phyloP scores from a whole-genome alignment of 2,329 filamentous ascomycete genomes.

The Geosmithia flava region DNA sequence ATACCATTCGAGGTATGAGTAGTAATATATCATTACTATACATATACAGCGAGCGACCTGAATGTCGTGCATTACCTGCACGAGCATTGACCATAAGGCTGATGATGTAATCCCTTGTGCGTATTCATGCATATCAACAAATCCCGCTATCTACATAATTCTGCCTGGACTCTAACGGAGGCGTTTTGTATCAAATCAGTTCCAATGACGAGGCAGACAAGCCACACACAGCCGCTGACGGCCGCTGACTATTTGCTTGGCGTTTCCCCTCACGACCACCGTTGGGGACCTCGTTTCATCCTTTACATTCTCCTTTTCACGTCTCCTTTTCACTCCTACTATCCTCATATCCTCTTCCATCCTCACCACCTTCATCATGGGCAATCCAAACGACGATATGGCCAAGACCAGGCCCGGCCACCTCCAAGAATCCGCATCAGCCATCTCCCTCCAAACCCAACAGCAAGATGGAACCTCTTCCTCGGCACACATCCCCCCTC shows the following conservation, averaged over 20 bases:
- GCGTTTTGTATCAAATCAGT: too few species aligned
- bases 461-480: not conserved
- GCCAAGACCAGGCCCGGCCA: slow-evolving; percentile 6
- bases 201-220: too few species aligned
- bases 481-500: not conserved
- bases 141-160: too few species aligned
- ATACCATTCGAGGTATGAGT: too few species aligned
- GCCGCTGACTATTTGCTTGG: too few species aligned
- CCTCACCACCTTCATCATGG: slow-evolving; percentile 8
- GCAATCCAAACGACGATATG: slow-evolving; percentile 9
- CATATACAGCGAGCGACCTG: too few species aligned
- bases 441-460: slow-evolving; percentile 12
- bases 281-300: not conserved
- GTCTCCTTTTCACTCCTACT: not conserved
- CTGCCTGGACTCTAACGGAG: too few species aligned
- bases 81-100: not conserved
- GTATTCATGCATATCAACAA: not conserved
- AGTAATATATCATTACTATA: too few species aligned
- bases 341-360: too few species aligned
- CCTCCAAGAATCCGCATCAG: slow-evolving; percentile 12
- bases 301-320: not conserved
- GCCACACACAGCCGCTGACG: too few species aligned
- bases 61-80: not conserved
- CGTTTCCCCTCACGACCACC: not conserved
- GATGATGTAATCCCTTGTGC: not conserved